These are phyloP conservation scores for Clarireedia hainanense DNA, from an alignment of 2,329 filamentous ascomycete genomes.

Conservation along the genomic window DNA sequence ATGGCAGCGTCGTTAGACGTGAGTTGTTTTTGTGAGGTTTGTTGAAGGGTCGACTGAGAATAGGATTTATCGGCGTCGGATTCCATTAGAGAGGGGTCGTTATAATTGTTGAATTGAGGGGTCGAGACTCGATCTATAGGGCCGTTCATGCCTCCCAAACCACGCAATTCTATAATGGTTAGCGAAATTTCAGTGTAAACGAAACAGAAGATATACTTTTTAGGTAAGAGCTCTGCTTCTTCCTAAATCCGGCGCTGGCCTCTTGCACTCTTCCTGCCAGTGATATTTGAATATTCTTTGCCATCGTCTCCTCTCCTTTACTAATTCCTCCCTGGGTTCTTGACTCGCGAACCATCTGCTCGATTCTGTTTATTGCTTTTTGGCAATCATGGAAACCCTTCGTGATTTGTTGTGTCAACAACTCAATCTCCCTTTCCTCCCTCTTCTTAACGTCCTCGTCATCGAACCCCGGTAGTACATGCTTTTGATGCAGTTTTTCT, in stretches of 20 bases:
- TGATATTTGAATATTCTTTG: conserved; percentile 88
- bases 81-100: conserved; percentile 82
- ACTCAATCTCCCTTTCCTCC: conserved; percentile 87
- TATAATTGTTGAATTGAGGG: conserved; percentile 49
- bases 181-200: conserved; percentile 5
- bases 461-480: conserved; percentile 92
- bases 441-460: conserved; percentile 82
- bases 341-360: conserved; percentile 77
- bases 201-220: conserved; percentile 57
- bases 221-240: conserved; percentile 94
- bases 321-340: conserved; percentile 65
- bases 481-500: conserved; percentile 92
- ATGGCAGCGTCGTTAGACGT: conserved; percentile 78
- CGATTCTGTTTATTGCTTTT: conserved; percentile 77
- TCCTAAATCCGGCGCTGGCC: conserved; percentile 83
- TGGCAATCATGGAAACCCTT: conserved; percentile 85
- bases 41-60: conserved; percentile 80
- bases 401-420: conserved; percentile 83
- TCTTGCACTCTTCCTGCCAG: conserved; percentile 85
- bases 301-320: conserved; percentile 88
- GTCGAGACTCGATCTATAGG: conserved; percentile 47
- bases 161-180: conserved; percentile 56
- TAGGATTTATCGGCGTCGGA: conserved; percentile 90
- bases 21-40: conserved; percentile 56
- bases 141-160: conserved; percentile 54